These are phyloP conservation scores for Metarhizium humberi DNA, from an alignment of 2,329 filamentous ascomycete genomes.

Conservation along the genomic window DNA sequence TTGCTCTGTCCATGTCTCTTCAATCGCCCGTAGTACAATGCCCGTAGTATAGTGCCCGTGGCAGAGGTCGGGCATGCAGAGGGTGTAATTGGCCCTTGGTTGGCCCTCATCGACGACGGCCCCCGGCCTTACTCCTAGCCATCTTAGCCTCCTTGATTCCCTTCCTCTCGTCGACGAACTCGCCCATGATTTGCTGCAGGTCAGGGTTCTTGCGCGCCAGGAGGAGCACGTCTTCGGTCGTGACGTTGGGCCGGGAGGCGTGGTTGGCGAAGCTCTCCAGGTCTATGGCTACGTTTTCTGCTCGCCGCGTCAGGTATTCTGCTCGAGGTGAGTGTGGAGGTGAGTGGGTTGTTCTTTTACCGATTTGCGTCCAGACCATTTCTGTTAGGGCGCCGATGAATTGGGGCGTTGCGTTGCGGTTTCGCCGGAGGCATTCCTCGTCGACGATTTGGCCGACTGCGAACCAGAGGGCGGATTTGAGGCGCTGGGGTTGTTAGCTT, in stretches of 20 bases:
- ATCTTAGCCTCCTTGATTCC: slow-evolving; percentile 18
- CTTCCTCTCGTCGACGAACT: slow-evolving; percentile 54
- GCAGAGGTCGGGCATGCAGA: no score
- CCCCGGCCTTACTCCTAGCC: slow-evolving; percentile 18
- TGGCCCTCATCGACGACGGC: not conserved
- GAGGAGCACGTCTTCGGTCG: slow-evolving; percentile 78
- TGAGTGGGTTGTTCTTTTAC: not conserved
- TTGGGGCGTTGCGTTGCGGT: slow-evolving; percentile 82
- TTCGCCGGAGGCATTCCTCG: slow-evolving; percentile 52
- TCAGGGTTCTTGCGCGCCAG: slow-evolving; percentile 82
- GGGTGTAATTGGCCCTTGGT: no score
- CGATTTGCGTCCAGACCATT: slow-evolving; percentile 74
- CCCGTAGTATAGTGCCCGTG: no score
- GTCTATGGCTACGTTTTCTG: slow-evolving; percentile 48
- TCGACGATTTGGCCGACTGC: slow-evolving; percentile 82
- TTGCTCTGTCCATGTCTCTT: no score
- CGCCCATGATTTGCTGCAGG: slow-evolving; percentile 64
- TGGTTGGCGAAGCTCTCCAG: slow-evolving; percentile 57
- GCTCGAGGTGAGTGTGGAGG: not conserved
- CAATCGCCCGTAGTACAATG: no score
- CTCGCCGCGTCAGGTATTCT: not conserved
- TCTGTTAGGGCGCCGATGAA: slow-evolving; percentile 84
- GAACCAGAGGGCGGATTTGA: slow-evolving; percentile 81
- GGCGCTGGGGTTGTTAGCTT: slow-evolving; percentile 40
- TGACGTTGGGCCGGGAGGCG: slow-evolving; percentile 71